Base-by-base conservation (phyloP, 2,329 filamentous ascomycete species). In the Proliferodiscus dingleyae region DNA sequence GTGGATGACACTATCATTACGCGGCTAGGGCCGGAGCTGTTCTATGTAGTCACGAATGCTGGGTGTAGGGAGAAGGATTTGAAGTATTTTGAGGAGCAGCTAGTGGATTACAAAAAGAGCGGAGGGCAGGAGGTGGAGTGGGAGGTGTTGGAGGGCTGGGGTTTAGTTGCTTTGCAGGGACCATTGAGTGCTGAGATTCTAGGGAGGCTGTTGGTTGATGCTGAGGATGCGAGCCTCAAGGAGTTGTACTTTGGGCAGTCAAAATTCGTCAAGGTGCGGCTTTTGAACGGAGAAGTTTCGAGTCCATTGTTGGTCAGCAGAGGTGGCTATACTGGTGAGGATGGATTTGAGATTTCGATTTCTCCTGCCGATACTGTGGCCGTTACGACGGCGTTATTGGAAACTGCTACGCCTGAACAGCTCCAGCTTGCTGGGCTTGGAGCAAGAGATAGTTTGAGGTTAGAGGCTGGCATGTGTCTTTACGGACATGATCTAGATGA, bases 381-480 rank as follows among this genome's bases (percentile, higher is more conserved):
- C 16, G 75, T 90, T 32, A 83, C 87, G 4, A 75, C 89, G 64
- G 71, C 77, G 24, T 72, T 73, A 1, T 54, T 66, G 15, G 68
- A 71, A 34, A 62, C 59, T 33, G 83, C 83, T 21, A 79, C 82
- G 9, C 68, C 73, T 3, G 73, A 76, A 51, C 69, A 68, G 41
- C 72, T 95, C 13, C 84, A 85, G 61, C 78, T 95, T 37, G 89
- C 91, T 2, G 93, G 93, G 3, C 78, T 98, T 0, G 93, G 90
- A 8, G 89, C 93, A 2, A 81, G 93, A 53, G 93, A 98, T 67
- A 94, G 86, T 51, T 80, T 98, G 49, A 83, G 93, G 37, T 81
- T 98, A 23, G 93, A 98, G 71, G 93, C 93, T 0, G 93, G 93
- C 50, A 95, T 98, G 91, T 98, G 93, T 68, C 77, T 98, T n/a